Percentiles rank a stretch among this genome's conserved stretches.
Evolutionary conservation across 2,329 filamentous ascomycete genomes (phyloP).

Genomic region (Nemania sp.): DNA sequence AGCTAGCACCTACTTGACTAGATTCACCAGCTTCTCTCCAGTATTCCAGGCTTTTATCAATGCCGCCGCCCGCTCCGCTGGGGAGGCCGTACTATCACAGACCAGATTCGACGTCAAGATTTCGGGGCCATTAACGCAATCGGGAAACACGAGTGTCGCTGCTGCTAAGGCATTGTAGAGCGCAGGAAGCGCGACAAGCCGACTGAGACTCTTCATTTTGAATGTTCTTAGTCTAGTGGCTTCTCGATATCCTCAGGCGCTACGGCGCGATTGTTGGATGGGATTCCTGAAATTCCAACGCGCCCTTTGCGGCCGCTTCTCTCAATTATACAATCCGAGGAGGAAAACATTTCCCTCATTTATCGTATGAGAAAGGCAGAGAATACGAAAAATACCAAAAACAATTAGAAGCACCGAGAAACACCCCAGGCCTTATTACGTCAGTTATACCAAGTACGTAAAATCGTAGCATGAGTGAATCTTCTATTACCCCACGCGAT

Average conservation of each 20-base stretch:
- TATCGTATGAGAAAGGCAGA: not conserved
- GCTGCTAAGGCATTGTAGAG: conserved; percentile 33
- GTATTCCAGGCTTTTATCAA: conserved; percentile 51
- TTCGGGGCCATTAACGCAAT: conserved; percentile 50
- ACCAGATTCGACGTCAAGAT: conserved; percentile 50
- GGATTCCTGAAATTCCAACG: not conserved
- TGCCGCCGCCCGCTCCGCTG: conserved; percentile 48
- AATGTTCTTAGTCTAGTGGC: not conserved
- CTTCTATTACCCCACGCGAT: conserved; percentile 25
- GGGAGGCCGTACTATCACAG: conserved; percentile 48
- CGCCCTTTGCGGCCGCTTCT: not conserved
- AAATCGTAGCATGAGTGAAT: conserved; percentile 8
- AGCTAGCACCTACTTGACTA: conserved; percentile 48
- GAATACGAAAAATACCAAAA: not conserved
- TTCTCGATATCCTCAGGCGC: not conserved
- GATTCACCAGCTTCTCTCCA: conserved; percentile 51
- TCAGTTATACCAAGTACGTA: conserved; percentile 21
- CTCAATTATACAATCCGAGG: conserved; percentile 1
- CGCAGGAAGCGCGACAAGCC: conserved; percentile 24
- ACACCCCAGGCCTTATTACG: conserved; percentile 13
- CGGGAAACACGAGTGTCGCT: conserved; percentile 48
- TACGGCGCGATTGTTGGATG: not conserved
- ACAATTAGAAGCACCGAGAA: not conserved
- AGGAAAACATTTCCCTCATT: not conserved
- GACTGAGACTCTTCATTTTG: conserved; percentile 20